Base-by-base conservation (phyloP, 176 grass and related monocot genomes). In the Oryza brachyantha region DNA sequence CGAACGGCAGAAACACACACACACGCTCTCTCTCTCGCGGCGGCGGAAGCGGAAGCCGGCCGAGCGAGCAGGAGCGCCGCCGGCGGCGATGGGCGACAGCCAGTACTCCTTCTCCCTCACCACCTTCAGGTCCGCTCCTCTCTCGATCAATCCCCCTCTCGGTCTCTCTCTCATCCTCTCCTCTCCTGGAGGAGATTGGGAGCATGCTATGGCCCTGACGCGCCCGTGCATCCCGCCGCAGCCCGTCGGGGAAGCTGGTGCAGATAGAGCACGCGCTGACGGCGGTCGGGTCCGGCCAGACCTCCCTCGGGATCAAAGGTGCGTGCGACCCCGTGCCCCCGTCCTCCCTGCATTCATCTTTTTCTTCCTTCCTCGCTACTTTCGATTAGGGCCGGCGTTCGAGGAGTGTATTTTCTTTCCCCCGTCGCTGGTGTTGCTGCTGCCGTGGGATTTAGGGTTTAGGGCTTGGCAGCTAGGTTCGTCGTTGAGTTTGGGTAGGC, bases 291-390 rank as follows among this genome's bases (percentile, higher is more conserved):
- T 95, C 92, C 64, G 96, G 96, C 45, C 96, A 99, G 83, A 99
- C 96, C 8, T 99, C 96, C 48, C 96, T 99, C 45, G 95, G 95
- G 31, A 98, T 98, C 83, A 98, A 98, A 94, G 96, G 96, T 94
- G 64, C 59, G 36, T 65, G 19, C 52, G 21, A 57, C 48, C 24
- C 52, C 50, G 14, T 17, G 14, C 43, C 5, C 43, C 5, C 43
- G 43, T 48, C 17, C 42, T 32, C 34, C 8, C 17, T 12, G 14
- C 8, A 50, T 38, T 28, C 61, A 43, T 75, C 13, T n/a, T n/a
- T n/a, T n/a, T n/a, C n/a, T 48, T 48, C 1, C 10, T 54, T 36
- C 62, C 10, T 11, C 13, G 6, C 45, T 48, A 48, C 25, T 14
- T 57, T 21, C 52, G 21, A 57, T 57, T 57, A 57, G 21, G 69